These are phyloP conservation scores for Lachnellula cervina DNA, from an alignment of 2,329 filamentous ascomycete genomes.

Conservation along the genomic window DNA sequence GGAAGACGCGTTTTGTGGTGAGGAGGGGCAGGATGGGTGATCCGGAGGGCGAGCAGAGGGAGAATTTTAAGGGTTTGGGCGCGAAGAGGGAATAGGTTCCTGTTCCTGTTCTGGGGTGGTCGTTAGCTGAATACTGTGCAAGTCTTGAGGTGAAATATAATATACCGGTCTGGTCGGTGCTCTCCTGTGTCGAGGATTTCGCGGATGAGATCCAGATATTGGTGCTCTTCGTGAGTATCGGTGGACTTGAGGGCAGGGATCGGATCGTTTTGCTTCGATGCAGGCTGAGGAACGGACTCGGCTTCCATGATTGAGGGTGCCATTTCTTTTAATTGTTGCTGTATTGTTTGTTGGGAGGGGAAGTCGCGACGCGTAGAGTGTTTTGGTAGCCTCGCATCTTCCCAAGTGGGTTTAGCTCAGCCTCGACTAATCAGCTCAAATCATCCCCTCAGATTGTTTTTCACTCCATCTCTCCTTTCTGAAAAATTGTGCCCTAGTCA, in stretches of 20 bases:
- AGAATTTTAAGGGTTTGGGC: constrained; percentile 80
- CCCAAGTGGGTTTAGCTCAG: not conserved
- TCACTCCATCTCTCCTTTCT: too few species aligned
- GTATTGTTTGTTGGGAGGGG: not conserved
- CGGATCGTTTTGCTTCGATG: constrained; percentile 1
- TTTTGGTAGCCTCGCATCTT: constrained; percentile 5
- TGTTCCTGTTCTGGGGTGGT: constrained; percentile 70
- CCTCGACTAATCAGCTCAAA: not conserved
- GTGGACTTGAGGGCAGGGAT: not conserved
- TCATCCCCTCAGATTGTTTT: too few species aligned
- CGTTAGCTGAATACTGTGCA: not conserved
- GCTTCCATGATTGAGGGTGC: constrained; percentile 19
- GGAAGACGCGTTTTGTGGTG: constrained; percentile 95
- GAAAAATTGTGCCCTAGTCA: too few species aligned
- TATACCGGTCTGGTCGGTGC: constrained; percentile 77
- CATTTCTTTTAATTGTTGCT: constrained; percentile 9
- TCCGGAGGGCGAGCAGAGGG: constrained; percentile 58
- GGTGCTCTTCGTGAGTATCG: constrained; percentile 72
- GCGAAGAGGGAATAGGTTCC: constrained; percentile 89
- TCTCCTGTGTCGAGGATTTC: constrained; percentile 81
- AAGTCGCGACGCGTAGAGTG: constrained; percentile 3
- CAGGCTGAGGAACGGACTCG: constrained; percentile 2
- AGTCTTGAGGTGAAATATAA: not conserved
- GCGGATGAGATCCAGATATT: constrained; percentile 86
- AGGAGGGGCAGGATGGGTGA: constrained; percentile 78